Base-by-base conservation (phyloP, 2,329 filamentous ascomycete species). In the Verticillium nubilum region DNA sequence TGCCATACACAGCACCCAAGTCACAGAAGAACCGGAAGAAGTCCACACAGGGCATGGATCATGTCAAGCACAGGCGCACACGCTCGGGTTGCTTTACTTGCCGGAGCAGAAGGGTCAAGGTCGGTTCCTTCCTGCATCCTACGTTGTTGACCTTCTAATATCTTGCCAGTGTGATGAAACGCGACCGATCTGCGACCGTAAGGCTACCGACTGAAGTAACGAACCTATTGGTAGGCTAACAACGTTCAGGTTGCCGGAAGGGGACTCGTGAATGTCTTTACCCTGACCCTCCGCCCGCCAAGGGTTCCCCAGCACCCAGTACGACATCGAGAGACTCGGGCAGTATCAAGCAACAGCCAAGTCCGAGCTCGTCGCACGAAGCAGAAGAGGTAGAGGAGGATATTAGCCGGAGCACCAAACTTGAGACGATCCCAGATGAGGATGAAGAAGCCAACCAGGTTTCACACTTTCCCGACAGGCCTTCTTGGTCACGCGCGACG, bases 41-140 rank as follows among this genome's bases (percentile, higher is more conserved):
- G 64, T 82, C 81, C 1, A 68, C 75, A 10, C 70, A 77, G 2
- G 80, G 78, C 3, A 63, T 78, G 54, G 90, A 96, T 62, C 88
- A 90, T 69, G 89, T 96, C 66, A 98, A 98, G 74, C 94, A 98
- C 72, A 89, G 93, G 62, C 86, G 95, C 66, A 98, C 95, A 52
- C 84, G 95, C 67, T 97, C 92, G 64, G 95, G 95, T 28, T 99
- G 95, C 76, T 97, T 81, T 65, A 98, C 93, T 54, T 99, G 95
- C 74, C 85, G 95, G 61, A 88, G 88, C 67, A 85, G 95, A 65
- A 86, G 95, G 72, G 93, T 98, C 57, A 98, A 89, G 81, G 86
- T 87, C 77, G 64, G 70, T 56, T 56, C 15, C 23, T 17, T n/a
- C 42, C 47, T 35, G 33, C 26, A 52, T 26, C 13, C 15, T 19